Percentiles rank a stretch among this genome's conserved stretches.
Evolutionary conservation across 192 early-diverging fungal species (phyloP).

Genomic region (Diversispora eburnea): DNA sequence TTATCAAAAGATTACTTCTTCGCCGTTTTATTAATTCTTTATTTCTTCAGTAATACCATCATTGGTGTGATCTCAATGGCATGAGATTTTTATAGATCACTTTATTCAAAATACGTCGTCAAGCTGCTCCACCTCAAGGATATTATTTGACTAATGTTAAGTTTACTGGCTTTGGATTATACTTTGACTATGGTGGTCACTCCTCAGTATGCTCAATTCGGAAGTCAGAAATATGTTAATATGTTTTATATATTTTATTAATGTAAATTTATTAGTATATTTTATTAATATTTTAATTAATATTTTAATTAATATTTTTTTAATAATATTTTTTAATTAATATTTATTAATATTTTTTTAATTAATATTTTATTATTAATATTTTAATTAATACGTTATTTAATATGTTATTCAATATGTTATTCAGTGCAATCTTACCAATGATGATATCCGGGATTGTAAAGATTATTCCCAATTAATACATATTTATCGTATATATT

Average conservation of each 20-base stretch:
- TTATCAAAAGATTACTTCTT: slow-evolving; percentile 52
- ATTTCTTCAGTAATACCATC: slow-evolving; percentile 54
- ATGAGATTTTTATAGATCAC: slow-evolving; percentile 55
- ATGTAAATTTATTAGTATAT: too few relatives aligned
- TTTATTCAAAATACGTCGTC: slow-evolving; percentile 46
- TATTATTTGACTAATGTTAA: slow-evolving; percentile 53
- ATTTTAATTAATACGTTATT: too few relatives aligned
- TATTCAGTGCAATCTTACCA: slow-evolving; percentile 53
- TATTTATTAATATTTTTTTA: too few relatives aligned
- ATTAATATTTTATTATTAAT: too few relatives aligned
- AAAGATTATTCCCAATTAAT: slow-evolving; percentile 42
- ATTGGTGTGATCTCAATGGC: slow-evolving; percentile 52
- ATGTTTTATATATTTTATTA: too few relatives aligned
- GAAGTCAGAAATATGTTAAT: slow-evolving; percentile 54
- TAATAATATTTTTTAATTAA: too few relatives aligned
- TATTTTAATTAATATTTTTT: too few relatives aligned
- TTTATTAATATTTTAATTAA: too few relatives aligned
- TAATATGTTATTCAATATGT: too few relatives aligned
- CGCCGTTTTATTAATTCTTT: slow-evolving; percentile 49
- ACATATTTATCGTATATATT: background rate
- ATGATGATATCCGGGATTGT: slow-evolving; percentile 40
- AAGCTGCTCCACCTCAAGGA: slow-evolving; percentile 56
- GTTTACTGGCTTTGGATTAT: slow-evolving; percentile 51
- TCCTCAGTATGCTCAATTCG: slow-evolving; percentile 62
- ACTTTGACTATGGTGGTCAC: slow-evolving; percentile 53